These are phyloP conservation scores for Triticum timopheevii DNA, from an alignment of 176 grass and related monocot genomes.

Conservation along the genomic window DNA sequence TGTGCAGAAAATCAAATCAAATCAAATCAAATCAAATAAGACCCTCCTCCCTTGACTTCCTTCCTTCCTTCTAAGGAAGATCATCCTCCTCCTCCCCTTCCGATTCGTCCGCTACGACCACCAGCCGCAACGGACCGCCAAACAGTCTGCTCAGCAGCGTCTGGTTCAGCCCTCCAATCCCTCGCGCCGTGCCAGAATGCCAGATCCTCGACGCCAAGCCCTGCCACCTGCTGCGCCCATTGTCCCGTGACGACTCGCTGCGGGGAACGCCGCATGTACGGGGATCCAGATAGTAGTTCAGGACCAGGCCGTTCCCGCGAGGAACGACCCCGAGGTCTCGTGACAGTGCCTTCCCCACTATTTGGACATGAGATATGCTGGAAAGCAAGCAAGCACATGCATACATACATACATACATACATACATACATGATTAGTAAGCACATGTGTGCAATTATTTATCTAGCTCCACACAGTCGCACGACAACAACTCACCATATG, in stretches of 20 bases:
- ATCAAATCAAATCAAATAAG: no score
- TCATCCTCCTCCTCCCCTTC: background rate
- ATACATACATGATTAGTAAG: background rate
- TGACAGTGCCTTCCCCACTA: constrained; percentile 39
- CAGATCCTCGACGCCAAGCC: constrained; percentile 24
- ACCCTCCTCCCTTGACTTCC: background rate
- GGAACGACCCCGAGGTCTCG: constrained; percentile 26
- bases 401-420: no score
- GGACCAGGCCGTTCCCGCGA: background rate
- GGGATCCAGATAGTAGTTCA: constrained; percentile 31
- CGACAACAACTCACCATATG: constrained; percentile 51
- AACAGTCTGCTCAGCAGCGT: constrained; percentile 28
- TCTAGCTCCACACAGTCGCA: background rate
- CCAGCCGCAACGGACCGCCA: background rate
- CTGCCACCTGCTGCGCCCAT: constrained; percentile 27
- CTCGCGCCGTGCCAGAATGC: constrained; percentile 3
- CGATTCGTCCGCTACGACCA: background rate
- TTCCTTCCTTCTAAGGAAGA: background rate
- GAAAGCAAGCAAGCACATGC: background rate
- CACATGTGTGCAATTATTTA: background rate
- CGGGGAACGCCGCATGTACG: background rate
- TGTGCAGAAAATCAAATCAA: background rate
- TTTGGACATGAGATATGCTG: constrained; percentile 49
- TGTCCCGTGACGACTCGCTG: background rate
- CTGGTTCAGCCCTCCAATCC: constrained; percentile 20